These are phyloP conservation scores for Solanum hybrid DNA, from an alignment of 305 asterid species.

Conservation along the genomic window DNA sequence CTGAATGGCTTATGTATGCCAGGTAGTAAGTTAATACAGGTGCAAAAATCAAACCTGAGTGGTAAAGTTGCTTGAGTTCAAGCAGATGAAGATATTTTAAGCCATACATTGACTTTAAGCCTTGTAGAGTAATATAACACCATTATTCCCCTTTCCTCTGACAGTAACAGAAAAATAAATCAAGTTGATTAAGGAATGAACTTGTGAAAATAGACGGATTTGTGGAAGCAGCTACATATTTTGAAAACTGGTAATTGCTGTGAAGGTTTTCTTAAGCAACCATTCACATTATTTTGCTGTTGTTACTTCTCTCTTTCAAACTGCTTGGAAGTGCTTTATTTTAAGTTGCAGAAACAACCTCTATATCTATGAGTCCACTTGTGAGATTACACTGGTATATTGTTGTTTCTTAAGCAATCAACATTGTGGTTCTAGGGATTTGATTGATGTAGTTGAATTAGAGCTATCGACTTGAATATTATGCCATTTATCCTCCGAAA, in stretches of 20 bases:
- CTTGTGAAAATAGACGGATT: not conserved
- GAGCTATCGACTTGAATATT: not conserved
- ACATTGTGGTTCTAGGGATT: not conserved
- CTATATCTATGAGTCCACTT: not conserved
- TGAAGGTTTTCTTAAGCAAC: not conserved
- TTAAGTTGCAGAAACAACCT: not conserved
- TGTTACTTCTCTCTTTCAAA: not conserved
- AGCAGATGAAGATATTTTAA: conserved; percentile 13
- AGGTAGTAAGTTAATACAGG: conserved; percentile 17
- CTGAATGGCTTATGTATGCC: conserved; percentile 25
- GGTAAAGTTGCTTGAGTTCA: conserved; percentile 14
- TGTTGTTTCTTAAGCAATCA: not conserved
- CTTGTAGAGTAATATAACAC: not conserved
- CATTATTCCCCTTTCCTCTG: not conserved
- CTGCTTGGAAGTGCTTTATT: not conserved
- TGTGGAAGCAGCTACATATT: not conserved
- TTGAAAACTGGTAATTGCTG: not conserved
- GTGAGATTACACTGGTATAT: not conserved
- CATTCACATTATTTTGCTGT: not conserved
- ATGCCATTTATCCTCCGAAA: not conserved
- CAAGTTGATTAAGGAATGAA: not conserved
- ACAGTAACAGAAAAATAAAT: not conserved
- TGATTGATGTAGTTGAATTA: not conserved
- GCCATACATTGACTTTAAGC: conserved; percentile 7
- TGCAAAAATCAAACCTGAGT: conserved; percentile 1